Conservation (phyloP, 2,329 filamentous ascomycete genomes). For the Aaosphaeria pasadenensis region DNA sequence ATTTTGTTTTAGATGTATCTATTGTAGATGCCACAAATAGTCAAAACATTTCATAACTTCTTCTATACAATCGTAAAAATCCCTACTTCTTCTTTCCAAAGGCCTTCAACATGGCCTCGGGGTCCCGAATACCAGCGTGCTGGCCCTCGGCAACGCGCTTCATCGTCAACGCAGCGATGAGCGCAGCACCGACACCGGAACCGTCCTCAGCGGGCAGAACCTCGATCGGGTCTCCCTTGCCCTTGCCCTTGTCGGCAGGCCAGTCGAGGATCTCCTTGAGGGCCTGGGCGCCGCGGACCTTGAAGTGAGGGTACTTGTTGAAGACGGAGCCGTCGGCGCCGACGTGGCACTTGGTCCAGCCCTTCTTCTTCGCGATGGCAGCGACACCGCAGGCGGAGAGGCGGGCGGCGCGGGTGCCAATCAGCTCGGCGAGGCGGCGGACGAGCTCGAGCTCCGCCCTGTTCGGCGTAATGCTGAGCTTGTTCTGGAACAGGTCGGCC, state of each 20-base stretch:
- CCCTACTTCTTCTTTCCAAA: neutral
- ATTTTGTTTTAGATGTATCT: too few relatives aligned
- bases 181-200: conserved; percentile 90
- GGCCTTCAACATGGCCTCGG: conserved; percentile 41
- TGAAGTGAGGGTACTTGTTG: conserved; percentile 99
- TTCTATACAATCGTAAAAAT: too few relatives aligned
- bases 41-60: too few relatives aligned
- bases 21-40: too few relatives aligned
- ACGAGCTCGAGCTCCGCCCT: conserved; percentile 83
- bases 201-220: conserved; percentile 91
- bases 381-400: conserved; percentile 93
- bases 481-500: conserved; percentile 73
- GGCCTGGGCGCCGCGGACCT: conserved; percentile 82
- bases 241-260: conserved; percentile 72
- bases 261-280: conserved; percentile 95
- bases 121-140: conserved; percentile 55
- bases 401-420: conserved; percentile 89
- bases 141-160: conserved; percentile 62
- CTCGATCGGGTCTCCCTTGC: conserved; percentile 67
- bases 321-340: conserved; percentile 97
- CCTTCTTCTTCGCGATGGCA: conserved; percentile 96
- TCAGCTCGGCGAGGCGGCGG: conserved; percentile 85
- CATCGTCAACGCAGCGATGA: conserved; percentile 76
- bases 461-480: conserved; percentile 68
- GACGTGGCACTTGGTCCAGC: conserved; percentile 82